Conservation (phyloP, 768 basidiomycete species). For the Mycena polygramma region DNA sequence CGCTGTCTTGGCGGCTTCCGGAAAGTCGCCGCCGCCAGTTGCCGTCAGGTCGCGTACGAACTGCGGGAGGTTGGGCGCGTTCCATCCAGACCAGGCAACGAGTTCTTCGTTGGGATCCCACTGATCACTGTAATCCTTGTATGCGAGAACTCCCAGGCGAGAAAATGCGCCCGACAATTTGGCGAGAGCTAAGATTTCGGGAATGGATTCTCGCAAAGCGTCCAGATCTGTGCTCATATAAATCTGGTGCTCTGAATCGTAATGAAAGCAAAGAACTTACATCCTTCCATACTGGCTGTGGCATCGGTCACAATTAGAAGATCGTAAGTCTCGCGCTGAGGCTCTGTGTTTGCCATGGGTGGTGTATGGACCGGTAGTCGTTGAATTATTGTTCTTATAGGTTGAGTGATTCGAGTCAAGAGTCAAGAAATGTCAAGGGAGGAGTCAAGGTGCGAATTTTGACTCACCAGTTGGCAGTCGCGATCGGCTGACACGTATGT, state of each 20-base stretch:
- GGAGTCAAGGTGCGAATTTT: too few species aligned
- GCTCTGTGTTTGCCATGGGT: neutral
- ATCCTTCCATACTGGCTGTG: slow-evolving; percentile 42
- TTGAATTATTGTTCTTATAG: neutral
- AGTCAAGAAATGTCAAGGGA: too few species aligned
- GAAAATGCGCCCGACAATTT: slow-evolving; percentile 43
- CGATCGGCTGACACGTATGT: too few species aligned
- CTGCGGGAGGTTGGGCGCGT: slow-evolving; percentile 35
- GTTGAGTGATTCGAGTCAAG: neutral
- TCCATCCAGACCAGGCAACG: slow-evolving; percentile 43
- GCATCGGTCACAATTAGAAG: slow-evolving; percentile 45
- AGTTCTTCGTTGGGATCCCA: slow-evolving; percentile 33
- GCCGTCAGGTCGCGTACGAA: slow-evolving; percentile 36
- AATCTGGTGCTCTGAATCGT: too few species aligned
- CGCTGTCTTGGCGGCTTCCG: slow-evolving; percentile 47
- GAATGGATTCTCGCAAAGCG: slow-evolving; percentile 39
- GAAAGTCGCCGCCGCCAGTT: slow-evolving; percentile 44
- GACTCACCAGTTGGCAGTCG: too few species aligned
- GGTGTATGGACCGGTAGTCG: neutral
- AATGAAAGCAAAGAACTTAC: slow-evolving; percentile 26
- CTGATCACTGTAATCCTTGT: slow-evolving; percentile 43
- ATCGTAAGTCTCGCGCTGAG: slow-evolving; percentile 31
- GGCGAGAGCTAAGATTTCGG: slow-evolving; percentile 44
- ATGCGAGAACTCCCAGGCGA: slow-evolving; percentile 44
- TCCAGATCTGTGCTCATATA: slow-evolving; percentile 36